Conservation (phyloP, 2,329 filamentous ascomycete genomes). For the Fusarium bulbicola region DNA sequence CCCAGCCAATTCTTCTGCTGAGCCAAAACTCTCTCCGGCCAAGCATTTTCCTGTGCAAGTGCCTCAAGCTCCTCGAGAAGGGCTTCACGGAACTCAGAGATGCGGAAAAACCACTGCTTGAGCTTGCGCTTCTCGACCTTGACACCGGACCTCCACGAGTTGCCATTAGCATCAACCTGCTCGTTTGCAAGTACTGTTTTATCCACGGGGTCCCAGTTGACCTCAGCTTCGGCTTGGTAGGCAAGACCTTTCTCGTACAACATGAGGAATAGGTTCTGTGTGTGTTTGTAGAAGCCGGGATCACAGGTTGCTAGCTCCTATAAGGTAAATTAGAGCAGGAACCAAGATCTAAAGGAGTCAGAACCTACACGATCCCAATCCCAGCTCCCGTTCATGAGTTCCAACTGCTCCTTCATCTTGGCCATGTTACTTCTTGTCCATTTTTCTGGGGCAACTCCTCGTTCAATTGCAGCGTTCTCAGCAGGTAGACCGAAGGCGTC, state of each 20-base stretch:
- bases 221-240: slow-evolving; percentile 83
- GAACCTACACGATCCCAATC: slow-evolving; percentile 80
- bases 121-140: slow-evolving; percentile 81
- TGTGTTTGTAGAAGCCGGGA: slow-evolving; percentile 88
- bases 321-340: slow-evolving; percentile 14
- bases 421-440: slow-evolving; percentile 86
- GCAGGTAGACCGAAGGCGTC: slow-evolving; percentile 91
- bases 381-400: slow-evolving; percentile 82
- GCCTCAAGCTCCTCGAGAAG: slow-evolving; percentile 76
- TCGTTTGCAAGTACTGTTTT: slow-evolving; percentile 92
- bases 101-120: slow-evolving; percentile 91
- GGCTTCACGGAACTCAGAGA: slow-evolving; percentile 79
- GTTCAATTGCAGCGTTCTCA: slow-evolving; percentile 89
- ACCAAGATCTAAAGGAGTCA: no score
- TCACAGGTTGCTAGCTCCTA: slow-evolving; percentile 88
- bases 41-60: slow-evolving; percentile 70
- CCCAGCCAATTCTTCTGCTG: slow-evolving; percentile 93
- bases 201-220: slow-evolving; percentile 92
- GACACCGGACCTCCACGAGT: slow-evolving; percentile 87
- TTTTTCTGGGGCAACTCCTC: slow-evolving; percentile 76
- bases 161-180: slow-evolving; percentile 87
- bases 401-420: slow-evolving; percentile 85
- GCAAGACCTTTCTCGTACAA: slow-evolving; percentile 78
- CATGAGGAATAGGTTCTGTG: slow-evolving; percentile 84
- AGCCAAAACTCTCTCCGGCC: slow-evolving; percentile 83